Conservation (phyloP, 1,284 basidiomycete genomes). For the Veloporphyrellus conicus region DNA sequence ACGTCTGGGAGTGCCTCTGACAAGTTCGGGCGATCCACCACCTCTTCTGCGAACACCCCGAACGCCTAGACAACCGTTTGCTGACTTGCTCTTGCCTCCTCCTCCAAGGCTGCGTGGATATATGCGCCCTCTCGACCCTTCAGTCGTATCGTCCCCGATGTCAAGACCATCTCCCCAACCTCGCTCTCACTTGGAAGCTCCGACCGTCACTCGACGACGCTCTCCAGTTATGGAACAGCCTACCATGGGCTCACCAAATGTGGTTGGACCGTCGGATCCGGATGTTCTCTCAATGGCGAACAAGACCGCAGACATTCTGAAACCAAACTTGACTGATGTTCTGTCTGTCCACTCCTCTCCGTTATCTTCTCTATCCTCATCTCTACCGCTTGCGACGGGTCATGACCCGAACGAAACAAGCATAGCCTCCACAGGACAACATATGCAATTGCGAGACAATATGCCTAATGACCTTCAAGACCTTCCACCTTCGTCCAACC, state of each 20-base stretch:
- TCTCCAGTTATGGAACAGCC: background rate
- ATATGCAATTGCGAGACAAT: background rate
- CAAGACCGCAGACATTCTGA: conserved; percentile 22
- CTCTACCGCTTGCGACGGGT: background rate
- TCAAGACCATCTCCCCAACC: background rate
- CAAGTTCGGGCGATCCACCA: background rate
- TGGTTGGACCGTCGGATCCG: background rate
- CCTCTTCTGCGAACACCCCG: conserved; percentile 6
- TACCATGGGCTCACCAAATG: too few relatives aligned
- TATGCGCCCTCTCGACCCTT: conserved; percentile 12
- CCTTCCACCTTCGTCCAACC: background rate
- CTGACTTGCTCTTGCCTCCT: conserved; percentile 13
- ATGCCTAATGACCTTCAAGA: background rate
- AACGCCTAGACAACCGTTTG: conserved; percentile 22
- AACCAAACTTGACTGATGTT: conserved; percentile 1
- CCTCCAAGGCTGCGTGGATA: conserved; percentile 1
- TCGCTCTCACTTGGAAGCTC: background rate
- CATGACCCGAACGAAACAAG: background rate
- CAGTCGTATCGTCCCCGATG: background rate
- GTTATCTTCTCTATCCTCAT: conserved; percentile 8
- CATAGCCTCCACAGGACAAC: background rate
- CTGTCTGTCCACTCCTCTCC: conserved; percentile 24
- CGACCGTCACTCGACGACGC: background rate
- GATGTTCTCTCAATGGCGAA: conserved; percentile 6
- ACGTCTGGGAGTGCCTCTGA: conserved; percentile 5